A percentile compares a stretch with the other conserved stretches of the same genome.
Conservation (phyloP, 1,284 basidiomycete species). For the Apiotrichum akiyoshidainum region DNA sequence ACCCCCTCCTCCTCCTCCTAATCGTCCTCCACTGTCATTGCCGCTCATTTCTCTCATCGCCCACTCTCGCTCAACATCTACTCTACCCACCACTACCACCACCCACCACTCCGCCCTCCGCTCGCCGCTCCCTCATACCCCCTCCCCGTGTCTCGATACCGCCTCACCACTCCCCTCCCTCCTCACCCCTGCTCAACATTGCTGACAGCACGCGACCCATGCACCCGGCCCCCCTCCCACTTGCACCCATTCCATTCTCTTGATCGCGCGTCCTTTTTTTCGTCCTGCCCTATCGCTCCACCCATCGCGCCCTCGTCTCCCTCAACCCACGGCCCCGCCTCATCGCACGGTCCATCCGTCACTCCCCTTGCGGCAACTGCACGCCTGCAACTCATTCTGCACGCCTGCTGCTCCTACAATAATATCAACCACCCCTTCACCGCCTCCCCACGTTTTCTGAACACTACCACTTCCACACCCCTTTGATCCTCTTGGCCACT, state of each 20-base stretch:
- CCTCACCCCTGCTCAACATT: neutral
- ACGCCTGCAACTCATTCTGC: neutral
- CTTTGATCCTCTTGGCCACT: too few relatives aligned
- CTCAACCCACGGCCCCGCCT: neutral
- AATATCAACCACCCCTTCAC: too few relatives aligned
- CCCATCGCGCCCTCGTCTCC: neutral
- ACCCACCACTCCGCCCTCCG: neutral
- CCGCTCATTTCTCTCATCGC: too few relatives aligned
- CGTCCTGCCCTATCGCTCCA: neutral
- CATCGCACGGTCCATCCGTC: constrained; percentile 1
- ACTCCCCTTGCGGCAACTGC: neutral
- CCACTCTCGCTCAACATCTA: too few relatives aligned
- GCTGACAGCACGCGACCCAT: constrained; percentile 4
- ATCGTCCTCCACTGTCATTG: too few relatives aligned
- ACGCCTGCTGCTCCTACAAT: neutral
- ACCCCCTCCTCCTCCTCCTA: too few relatives aligned
- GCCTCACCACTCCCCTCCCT: neutral
- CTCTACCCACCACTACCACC: neutral
- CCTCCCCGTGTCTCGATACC: neutral
- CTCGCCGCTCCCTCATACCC: neutral
- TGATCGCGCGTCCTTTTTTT: neutral
- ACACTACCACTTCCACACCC: too few relatives aligned
- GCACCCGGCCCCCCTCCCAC: neutral
- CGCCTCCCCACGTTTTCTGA: too few relatives aligned
- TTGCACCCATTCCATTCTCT: neutral